These are phyloP conservation scores for Claviceps sp. DNA, from an alignment of 2,329 filamentous ascomycete genomes.

Conservation along the genomic window DNA sequence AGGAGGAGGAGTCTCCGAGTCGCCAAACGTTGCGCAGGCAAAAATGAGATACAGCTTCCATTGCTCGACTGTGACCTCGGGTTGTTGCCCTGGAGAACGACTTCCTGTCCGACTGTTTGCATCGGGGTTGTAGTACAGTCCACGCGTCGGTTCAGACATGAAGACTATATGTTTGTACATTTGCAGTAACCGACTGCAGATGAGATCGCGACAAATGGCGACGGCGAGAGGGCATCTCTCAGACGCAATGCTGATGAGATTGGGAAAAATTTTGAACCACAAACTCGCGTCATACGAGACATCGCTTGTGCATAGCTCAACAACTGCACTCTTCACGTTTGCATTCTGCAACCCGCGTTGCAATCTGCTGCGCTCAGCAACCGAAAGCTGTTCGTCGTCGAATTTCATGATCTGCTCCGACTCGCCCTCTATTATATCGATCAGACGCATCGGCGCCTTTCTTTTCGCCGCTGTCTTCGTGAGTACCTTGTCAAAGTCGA, in stretches of 20 bases:
- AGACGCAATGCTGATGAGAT: slow-evolving; percentile 79
- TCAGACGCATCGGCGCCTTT: slow-evolving; percentile 59
- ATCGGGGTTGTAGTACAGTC: slow-evolving; percentile 49
- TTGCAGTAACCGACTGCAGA: slow-evolving; percentile 82
- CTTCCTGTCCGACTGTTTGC: slow-evolving; percentile 35
- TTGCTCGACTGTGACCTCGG: slow-evolving; percentile 84
- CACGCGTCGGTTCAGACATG: slow-evolving; percentile 60
- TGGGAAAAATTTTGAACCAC: slow-evolving; percentile 98
- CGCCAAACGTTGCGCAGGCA: slow-evolving; percentile 87
- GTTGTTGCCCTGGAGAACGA: slow-evolving; percentile 55
- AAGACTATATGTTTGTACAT: slow-evolving; percentile 78
- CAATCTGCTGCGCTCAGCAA: slow-evolving; percentile 82
- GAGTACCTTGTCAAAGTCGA: slow-evolving; percentile 82
- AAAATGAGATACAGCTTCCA: slow-evolving; percentile 98
- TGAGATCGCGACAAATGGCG: slow-evolving; percentile 76
- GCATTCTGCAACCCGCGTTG: slow-evolving; percentile 81
- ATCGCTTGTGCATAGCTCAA: slow-evolving; percentile 92
- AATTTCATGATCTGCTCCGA: slow-evolving; percentile 81
- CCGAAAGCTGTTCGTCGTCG: slow-evolving; percentile 79
- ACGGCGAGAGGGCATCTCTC: slow-evolving; percentile 87
- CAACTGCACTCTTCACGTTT: slow-evolving; percentile 71
- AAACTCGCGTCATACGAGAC: slow-evolving; percentile 86
- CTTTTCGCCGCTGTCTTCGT: slow-evolving; percentile 50
- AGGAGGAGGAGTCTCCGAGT: slow-evolving; percentile 48
- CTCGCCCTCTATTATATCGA: slow-evolving; percentile 83